Evolutionary conservation across 805 yeast species (phyloP), one percentile per base, ranked within the genome.

Genomic region (Hagleromyces aurorensis): DNA sequence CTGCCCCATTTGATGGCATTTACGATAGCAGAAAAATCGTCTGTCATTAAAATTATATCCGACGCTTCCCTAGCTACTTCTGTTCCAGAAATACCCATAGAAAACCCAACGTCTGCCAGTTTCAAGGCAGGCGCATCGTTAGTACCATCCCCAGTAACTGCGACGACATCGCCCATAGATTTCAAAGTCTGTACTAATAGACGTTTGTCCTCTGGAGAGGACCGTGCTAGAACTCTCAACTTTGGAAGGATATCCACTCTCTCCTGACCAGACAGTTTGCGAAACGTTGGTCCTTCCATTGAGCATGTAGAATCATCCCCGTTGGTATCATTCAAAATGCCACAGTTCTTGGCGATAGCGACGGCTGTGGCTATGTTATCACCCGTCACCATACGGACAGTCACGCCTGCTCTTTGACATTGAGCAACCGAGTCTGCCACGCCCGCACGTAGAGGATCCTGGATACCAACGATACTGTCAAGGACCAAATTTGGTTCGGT

Each of bases 111-210:
- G 61, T 91, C 97, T 0, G 98, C 99, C 36, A 87, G 67, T 51
- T 89, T 85, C 50, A 91, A 69, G 3, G 98, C 97, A 10, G 96
- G 96, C 0, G 97, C 98, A 67, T 91, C 99, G 56, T 91, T 91
- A 6, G 97, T 89, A 59, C 99, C 99, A 57, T 91, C 99, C 52
- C 98, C 99, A 21, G 99, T 91, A 19, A 89, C 97, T 1, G 98
- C 98, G 28, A 91, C 98, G 19, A 89, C 94, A 50, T 91, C 96
- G 14, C 93, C 94, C 50, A 75, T 67, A 20, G 68, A 64, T 48
- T 79, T 77, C 45, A 91, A 65, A 8, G 86, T 76, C 39, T 79
- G 82, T 19, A 93, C 98, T 25, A 91, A 67, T 16, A 83, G 62
- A 35, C 94, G 67, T 59, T 91, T 91, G 60, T 91, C 99, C 43